phyloP scores from a whole-genome alignment of 2,329 filamentous ascomycete genomes.

The Aspergillus fijiensis region DNA sequence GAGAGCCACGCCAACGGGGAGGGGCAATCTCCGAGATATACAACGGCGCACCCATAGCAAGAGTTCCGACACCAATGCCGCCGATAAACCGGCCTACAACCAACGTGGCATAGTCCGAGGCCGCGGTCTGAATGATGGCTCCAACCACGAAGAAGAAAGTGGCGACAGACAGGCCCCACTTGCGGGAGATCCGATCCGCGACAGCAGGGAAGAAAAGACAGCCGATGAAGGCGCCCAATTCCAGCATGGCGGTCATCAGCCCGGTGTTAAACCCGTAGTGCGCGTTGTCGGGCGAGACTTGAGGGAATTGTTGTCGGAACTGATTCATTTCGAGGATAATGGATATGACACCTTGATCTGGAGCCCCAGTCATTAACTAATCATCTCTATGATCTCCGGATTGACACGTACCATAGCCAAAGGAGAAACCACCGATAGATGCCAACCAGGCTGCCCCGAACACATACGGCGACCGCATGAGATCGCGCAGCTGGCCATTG shows the following conservation, averaged over 20 bases:
- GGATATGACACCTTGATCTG: too few species aligned
- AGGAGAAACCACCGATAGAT: constrained; percentile 43
- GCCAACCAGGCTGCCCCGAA: constrained; percentile 46
- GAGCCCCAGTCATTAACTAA: too few species aligned
- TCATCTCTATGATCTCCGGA: too few species aligned
- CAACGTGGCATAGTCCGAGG: constrained; percentile 27
- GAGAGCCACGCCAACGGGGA: constrained; percentile 24
- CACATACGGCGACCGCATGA: constrained; percentile 37
- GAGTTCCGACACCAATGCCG: constrained; percentile 38
- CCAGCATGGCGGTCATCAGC: constrained; percentile 49
- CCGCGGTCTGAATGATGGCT: constrained; percentile 41
- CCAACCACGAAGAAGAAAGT: constrained; percentile 44
- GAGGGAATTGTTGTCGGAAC: constrained; percentile 44
- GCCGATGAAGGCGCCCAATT: constrained; percentile 32
- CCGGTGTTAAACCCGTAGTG: constrained; percentile 31
- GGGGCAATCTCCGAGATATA: constrained; percentile 51
- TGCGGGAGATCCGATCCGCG: constrained; percentile 42
- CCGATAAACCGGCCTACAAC: constrained; percentile 38
- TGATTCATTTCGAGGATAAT: constrained; percentile 45
- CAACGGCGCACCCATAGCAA: constrained; percentile 47
- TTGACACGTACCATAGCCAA: too few species aligned
- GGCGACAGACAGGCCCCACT: constrained; percentile 39
- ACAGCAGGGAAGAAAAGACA: constrained; percentile 42
- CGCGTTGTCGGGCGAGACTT: constrained; percentile 36
- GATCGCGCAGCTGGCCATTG: constrained; percentile 4